Evolutionary conservation across 805 yeast species (phyloP), one percentile per base, ranked within the genome.

Genomic region (Ascoidea rubescens): DNA sequence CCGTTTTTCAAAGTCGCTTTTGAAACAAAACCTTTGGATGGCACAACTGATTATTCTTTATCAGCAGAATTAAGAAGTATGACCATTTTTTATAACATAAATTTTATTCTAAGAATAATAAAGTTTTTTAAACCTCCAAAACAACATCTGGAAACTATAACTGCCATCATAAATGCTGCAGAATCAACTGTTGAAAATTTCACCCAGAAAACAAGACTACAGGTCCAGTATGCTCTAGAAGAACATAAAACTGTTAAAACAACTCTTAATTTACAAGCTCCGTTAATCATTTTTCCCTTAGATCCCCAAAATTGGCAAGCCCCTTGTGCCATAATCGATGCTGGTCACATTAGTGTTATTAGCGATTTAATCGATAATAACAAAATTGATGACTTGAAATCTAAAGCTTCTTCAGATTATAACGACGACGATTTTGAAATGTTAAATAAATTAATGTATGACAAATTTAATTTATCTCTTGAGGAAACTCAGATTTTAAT

Each of bases 121-220:
- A 68, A 65, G 53, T 91, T 95, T 61, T 93, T 93, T 71, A 80
- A 77, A 49, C 96, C 97, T 1, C 96, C 96, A 21, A 80, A 80
- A 54, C 80, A 80, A 31, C 95, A 90, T 59, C 71, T 82, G 52
- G 96, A 90, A 60, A 89, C 97, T 0, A 80, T 93, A 28, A 91
- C 89, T 44, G 93, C 93, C 7, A 78, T 95, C 31, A 79, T 93
- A 79, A 83, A 79, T 64, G 98, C 96, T 1, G 99, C 99, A 0
- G 96, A 90, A 56, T 87, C 90, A 0, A 90, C 96, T 0, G 84
- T 93, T 53, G 96, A 89, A 61, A 97, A 95, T 1, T 71, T 93
- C 56, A 82, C 97, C 0, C 73, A 82, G 31, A 96, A 89, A 63
- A 93, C 98, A 0, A 73, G 96, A 60, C 75, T 93, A 56, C 98